These are phyloP conservation scores for Neonectria faginata DNA, from an alignment of 2,329 filamentous ascomycete genomes.

Conservation along the genomic window DNA sequence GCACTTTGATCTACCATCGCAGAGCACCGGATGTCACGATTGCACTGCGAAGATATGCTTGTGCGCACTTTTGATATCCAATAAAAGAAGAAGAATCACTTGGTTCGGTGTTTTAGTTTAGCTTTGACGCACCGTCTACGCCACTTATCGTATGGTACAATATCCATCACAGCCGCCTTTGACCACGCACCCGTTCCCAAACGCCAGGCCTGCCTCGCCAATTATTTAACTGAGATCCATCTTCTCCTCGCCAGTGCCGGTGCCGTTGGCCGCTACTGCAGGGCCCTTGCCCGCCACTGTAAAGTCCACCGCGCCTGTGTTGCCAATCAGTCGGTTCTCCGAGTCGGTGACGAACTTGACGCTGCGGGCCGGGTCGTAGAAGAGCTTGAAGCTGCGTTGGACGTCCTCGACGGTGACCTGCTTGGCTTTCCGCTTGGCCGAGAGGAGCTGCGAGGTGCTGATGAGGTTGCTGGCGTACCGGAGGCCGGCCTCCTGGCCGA, in stretches of 20 bases:
- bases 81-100: constrained; percentile 26
- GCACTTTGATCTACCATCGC: not conserved
- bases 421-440: constrained; percentile 85
- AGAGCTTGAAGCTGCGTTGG: constrained; percentile 91
- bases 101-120: constrained; percentile 27
- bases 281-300: constrained; percentile 61
- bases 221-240: constrained; percentile 59
- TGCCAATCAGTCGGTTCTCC: constrained; percentile 92
- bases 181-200: constrained; percentile 41
- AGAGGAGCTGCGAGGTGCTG: constrained; percentile 89
- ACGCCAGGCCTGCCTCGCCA: constrained; percentile 48
- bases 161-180: constrained; percentile 41
- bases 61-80: constrained; percentile 18
- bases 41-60: not conserved
- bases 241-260: constrained; percentile 56
- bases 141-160: constrained; percentile 47
- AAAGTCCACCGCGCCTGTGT: constrained; percentile 84
- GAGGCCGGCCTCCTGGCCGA: constrained; percentile 90
- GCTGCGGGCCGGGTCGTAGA: constrained; percentile 90
- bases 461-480: constrained; percentile 99
- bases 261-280: constrained; percentile 31
- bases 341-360: constrained; percentile 91
- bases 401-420: constrained; percentile 90
- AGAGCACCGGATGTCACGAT: not conserved
- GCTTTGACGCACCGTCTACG: constrained; percentile 40